These are phyloP conservation scores for Penicillium sp. DNA, from an alignment of 2,329 filamentous ascomycete species.

Conservation along the genomic window DNA sequence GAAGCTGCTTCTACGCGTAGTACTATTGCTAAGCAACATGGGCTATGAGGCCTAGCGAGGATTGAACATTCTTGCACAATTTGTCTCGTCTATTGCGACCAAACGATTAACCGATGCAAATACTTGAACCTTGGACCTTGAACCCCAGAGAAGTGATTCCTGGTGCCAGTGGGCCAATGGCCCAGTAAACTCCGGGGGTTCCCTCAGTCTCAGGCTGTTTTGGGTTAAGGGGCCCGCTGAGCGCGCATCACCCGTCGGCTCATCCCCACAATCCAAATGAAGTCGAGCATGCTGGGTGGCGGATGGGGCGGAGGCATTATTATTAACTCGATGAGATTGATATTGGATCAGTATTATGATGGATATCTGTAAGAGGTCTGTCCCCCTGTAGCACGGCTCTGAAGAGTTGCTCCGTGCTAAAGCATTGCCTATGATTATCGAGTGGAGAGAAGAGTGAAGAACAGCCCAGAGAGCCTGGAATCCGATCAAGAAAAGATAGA, in stretches of 20 bases:
- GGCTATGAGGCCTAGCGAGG: no score
- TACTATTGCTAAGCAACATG: background rate
- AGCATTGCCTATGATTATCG: background rate
- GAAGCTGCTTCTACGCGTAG: background rate
- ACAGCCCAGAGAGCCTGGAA: background rate
- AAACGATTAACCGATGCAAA: background rate
- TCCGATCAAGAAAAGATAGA: background rate
- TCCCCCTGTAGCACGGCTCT: background rate
- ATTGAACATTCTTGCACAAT: background rate
- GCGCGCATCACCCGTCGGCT: slow-evolving; percentile 19
- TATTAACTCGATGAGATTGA: slow-evolving; percentile 8
- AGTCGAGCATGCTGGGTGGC: slow-evolving; percentile 11
- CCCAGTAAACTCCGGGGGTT: background rate
- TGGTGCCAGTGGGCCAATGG: background rate
- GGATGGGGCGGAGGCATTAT: slow-evolving; percentile 21
- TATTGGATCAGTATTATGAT: background rate
- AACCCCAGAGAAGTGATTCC: background rate
- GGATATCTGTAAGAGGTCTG: slow-evolving; percentile 2
- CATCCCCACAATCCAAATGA: slow-evolving; percentile 15
- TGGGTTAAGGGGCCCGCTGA: slow-evolving; percentile 14
- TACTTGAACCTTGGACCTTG: background rate
- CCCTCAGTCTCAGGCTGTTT: background rate
- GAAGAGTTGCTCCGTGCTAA: background rate
- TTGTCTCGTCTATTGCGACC: background rate
- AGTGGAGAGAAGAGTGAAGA: background rate